Evolutionary conservation across 257 asterid genomes (phyloP), one percentile per base, ranked within the genome.

Genomic region (Craterostigma plantagineum): DNA sequence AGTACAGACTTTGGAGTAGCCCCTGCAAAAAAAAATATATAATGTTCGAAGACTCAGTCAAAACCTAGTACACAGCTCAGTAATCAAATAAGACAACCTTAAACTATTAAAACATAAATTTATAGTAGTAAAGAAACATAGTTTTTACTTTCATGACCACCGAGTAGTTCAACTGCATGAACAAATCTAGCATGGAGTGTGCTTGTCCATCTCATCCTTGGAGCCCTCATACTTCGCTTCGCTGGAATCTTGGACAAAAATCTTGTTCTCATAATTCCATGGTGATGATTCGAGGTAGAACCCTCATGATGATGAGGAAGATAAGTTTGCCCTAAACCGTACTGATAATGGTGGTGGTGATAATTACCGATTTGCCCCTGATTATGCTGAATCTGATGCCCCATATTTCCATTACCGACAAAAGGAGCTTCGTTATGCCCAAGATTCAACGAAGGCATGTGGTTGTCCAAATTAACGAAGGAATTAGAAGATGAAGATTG

Each of bases 111-210:
- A 23, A 36, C 11, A 36, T 36, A 36, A 36, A 8, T 36, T n/a
- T n/a, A n/a, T 1, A 8, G 1, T 36, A 4, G 8, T 2, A 10
- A 23, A 23, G 30, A 23, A 36, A 9, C 3, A 9, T 36, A 36
- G 11, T 8, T 34, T 34, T 23, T 23, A 85, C 96, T 85, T 71
- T 86, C 97, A 63, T 81, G 94, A 71, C 97, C 97, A 14, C 97
- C 94, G 40, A 86, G 92, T 15, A 86, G 97, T 50, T 86, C 94
- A 14, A 86, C 97, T 40, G 97, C 94, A 57, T 86, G 97, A 60
- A 81, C 94, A 46, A 86, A 86, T 4, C 97, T 86, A 8, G 82
- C 76, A 46, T 81, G 97, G 14, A 81, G 94, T 0, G 91, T 77
- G 48, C 76, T 81, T 0, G 97, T 86, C 97, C 97, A 86, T 17